phyloP scores from a whole-genome alignment of 1,284 basidiomycete species.

The Coniferiporia weirii region DNA sequence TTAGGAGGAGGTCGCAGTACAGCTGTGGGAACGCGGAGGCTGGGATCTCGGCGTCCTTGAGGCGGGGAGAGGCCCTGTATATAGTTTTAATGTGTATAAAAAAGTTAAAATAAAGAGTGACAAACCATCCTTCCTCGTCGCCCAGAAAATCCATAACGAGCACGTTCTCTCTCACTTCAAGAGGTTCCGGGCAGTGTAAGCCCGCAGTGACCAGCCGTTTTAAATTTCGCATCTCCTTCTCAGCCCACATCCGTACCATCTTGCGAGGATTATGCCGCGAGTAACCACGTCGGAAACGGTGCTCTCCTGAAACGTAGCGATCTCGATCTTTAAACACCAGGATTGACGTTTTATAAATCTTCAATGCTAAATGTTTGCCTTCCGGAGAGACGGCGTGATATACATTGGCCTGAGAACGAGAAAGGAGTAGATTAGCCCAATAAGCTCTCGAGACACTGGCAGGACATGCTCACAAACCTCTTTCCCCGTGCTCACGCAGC shows the following conservation, averaged over 20 bases:
- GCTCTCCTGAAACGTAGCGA: constrained; percentile 89
- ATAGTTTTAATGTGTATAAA: constrained; percentile 9
- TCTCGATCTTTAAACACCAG: constrained; percentile 96
- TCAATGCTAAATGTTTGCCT: constrained; percentile 74
- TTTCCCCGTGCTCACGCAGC: constrained; percentile 93
- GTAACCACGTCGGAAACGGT: constrained; percentile 92
- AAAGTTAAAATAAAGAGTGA: constrained; percentile 14
- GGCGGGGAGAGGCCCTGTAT: constrained; percentile 72
- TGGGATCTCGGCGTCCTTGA: constrained; percentile 82
- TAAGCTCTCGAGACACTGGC: background rate
- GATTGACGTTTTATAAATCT: constrained; percentile 99
- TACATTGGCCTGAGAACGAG: constrained; percentile 72
- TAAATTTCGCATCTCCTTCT: constrained; percentile 98
- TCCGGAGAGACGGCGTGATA: constrained; percentile 79
- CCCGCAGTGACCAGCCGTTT: constrained; percentile 80
- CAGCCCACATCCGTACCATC: constrained; percentile 99
- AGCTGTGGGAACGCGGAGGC: constrained; percentile 50
- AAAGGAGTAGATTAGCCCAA: constrained; percentile 10
- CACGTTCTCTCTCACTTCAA: constrained; percentile 96
- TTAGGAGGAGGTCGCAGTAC: constrained; percentile 80
- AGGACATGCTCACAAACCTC: constrained; percentile 54
- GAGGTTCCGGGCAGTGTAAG: constrained; percentile 80
- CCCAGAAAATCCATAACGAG: constrained; percentile 96
- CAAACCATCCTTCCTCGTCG: constrained; percentile 73
- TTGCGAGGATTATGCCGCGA: constrained; percentile 92